A percentile compares a stretch with the other conserved stretches of the same genome.
Evolutionary conservation across 2,329 filamentous ascomycete genomes (phyloP).

Genomic region (Fusarium denticulatum): DNA sequence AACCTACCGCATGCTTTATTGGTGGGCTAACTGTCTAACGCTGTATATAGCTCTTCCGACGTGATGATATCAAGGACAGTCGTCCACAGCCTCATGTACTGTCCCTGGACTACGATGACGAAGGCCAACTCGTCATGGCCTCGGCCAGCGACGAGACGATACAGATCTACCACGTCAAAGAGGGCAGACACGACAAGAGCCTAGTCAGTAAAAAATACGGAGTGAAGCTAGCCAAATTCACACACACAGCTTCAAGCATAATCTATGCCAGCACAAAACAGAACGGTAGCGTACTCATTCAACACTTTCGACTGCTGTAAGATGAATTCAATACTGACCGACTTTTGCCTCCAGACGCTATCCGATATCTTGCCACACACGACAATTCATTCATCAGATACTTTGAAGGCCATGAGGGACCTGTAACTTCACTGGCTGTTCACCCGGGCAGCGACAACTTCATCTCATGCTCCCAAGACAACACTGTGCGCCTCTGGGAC

Average conservation of each 20-base stretch:
- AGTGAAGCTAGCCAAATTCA: constrained; percentile 92
- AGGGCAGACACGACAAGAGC: constrained; percentile 88
- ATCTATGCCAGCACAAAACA: constrained; percentile 96
- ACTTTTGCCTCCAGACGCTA: constrained; percentile 69
- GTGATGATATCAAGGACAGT: constrained; percentile 64
- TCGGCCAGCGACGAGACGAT: constrained; percentile 94
- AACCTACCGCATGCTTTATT: background rate
- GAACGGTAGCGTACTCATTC: constrained; percentile 69
- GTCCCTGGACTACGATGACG: constrained; percentile 96
- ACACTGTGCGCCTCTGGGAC: constrained; percentile 93
- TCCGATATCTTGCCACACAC: constrained; percentile 87
- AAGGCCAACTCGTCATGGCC: constrained; percentile 90
- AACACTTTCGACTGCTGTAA: background rate
- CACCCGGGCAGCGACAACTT: constrained; percentile 91
- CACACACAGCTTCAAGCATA: constrained; percentile 89
- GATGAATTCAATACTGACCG: background rate
- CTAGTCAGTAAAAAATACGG: constrained; percentile 97
- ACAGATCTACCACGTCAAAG: constrained; percentile 92
- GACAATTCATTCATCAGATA: constrained; percentile 98
- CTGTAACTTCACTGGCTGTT: constrained; percentile 84
- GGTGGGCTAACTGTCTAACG: background rate
- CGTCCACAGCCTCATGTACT: constrained; percentile 73
- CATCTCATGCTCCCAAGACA: constrained; percentile 89
- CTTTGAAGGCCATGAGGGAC: constrained; percentile 87
- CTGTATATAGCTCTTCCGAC: constrained; percentile 63